Percentiles rank a stretch among this genome's conserved stretches.
These are phyloP conservation scores for Globisporangium middletonii DNA, from an alignment of 352 stramenopile species.

Conservation along the genomic window DNA sequence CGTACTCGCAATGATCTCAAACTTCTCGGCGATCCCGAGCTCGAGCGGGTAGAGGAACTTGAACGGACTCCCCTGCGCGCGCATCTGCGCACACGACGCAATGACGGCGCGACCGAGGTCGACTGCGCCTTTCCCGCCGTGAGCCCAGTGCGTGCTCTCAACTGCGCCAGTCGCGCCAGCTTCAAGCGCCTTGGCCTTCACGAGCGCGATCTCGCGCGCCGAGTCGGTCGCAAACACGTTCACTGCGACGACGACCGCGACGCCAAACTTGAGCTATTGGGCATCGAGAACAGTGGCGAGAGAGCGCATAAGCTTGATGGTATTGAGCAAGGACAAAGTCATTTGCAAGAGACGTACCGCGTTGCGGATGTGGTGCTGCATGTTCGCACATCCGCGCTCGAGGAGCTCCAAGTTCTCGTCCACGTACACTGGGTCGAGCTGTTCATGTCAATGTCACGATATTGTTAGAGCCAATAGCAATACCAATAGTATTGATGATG, in stretches of 20 bases:
- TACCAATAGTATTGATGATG: neutral
- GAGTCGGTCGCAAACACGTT: slow-evolving; percentile 75
- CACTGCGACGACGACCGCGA: slow-evolving; percentile 95
- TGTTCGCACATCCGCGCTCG: slow-evolving; percentile 88
- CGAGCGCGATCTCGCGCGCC: slow-evolving; percentile 89
- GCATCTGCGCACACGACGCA: slow-evolving; percentile 83
- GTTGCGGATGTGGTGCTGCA: slow-evolving; percentile 96
- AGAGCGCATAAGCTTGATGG: neutral
- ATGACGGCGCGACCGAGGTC: slow-evolving; percentile 92
- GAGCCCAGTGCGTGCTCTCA: slow-evolving; percentile 86
- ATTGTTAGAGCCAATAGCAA: neutral
- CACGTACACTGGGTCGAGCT: slow-evolving; percentile 89
- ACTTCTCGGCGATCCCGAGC: slow-evolving; percentile 92
- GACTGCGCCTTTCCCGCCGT: slow-evolving; percentile 84
- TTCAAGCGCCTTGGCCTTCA: slow-evolving; percentile 87
- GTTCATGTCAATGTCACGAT: neutral
- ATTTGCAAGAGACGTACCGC: slow-evolving; percentile 41
- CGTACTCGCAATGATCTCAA: slow-evolving; percentile 94
- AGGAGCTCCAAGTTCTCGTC: slow-evolving; percentile 96
- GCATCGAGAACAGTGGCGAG: neutral
- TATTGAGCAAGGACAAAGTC: no score
- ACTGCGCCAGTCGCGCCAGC: slow-evolving; percentile 95
- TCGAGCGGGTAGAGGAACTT: slow-evolving; percentile 95
- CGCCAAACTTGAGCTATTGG: slow-evolving; percentile 84
- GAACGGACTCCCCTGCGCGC: slow-evolving; percentile 78